Base-by-base conservation (phyloP, 176 grass and related monocot genomes). In the Zea luxurians region DNA sequence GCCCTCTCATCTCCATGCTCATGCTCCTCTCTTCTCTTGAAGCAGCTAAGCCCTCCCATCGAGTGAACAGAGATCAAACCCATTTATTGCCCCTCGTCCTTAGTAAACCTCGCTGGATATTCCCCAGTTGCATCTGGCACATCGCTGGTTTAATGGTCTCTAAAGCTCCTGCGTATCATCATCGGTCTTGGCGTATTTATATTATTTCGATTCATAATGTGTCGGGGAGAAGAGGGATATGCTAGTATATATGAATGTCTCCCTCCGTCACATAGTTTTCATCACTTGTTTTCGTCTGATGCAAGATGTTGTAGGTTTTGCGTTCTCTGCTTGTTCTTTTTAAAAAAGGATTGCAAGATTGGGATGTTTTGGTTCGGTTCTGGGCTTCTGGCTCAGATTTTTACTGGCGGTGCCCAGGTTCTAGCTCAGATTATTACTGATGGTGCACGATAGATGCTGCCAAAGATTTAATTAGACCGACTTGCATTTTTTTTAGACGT, bases 51-150 rank as follows among this genome's bases (percentile, higher is more conserved):
- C 27, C 27, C 27, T 27, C 11, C 60, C 15, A 37, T 52, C 1
- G n/a, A 6, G 45, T 3, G 2, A 66, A 3, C 78, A 27, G 27
- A 27, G 27, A 27, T 27, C 43, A 66, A 16, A 27, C 27, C 47
- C 75, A 78, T 88, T 45, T 88, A 88, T 73, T 35, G 8, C 0
- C 5, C 50, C 0, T 15, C 5, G 5, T 42, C 18, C 86, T 7
- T 79, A 21, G 86, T 52, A 66, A 53, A 1, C 4, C 8, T 74
- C 80, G 37, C 27, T 37, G 74, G 45, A 88, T 88, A 83, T 83
- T 61, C 74, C 38, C 45, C 10, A 4, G 13, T 61, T 0, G 6
- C n/a, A 9, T 45, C 7, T 60, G 77, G 8, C 10, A 38, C 61
- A 16, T 8, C 50, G 52, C 2, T 78, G 74, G 11, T 78, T 77